These are phyloP conservation scores for Pythium apleroticum DNA, from an alignment of 352 stramenopile species.

Conservation along the genomic window DNA sequence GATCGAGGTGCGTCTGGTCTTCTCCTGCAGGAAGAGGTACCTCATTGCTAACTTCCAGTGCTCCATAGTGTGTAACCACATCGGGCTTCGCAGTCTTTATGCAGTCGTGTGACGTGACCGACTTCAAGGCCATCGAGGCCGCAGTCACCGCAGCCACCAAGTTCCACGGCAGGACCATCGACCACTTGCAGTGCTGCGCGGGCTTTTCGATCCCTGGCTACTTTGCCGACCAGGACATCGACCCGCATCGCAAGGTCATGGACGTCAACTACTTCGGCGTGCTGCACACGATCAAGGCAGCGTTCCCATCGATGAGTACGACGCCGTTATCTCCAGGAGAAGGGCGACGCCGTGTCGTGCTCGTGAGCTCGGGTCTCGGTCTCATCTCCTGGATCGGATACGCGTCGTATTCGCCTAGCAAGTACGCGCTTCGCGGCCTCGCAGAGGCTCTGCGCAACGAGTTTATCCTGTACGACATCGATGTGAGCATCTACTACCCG, in stretches of 20 bases:
- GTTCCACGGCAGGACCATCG: slow-evolving; percentile 41
- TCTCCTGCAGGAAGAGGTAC: neutral
- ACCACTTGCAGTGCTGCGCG: slow-evolving; percentile 56
- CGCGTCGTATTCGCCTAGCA: slow-evolving; percentile 40
- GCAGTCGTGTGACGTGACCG: slow-evolving; percentile 48
- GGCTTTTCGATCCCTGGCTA: slow-evolving; percentile 43
- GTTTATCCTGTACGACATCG: slow-evolving; percentile 37
- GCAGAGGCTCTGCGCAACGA: slow-evolving; percentile 57
- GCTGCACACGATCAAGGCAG: slow-evolving; percentile 44
- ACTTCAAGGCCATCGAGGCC: slow-evolving; percentile 37
- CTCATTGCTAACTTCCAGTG: neutral
- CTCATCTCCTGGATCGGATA: slow-evolving; percentile 52
- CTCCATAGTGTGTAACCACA: slow-evolving; percentile 16
- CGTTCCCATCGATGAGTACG: slow-evolving; percentile 39
- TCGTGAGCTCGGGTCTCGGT: slow-evolving; percentile 47
- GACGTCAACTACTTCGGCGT: slow-evolving; percentile 66
- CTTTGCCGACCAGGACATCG: slow-evolving; percentile 53
- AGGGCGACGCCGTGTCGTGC: slow-evolving; percentile 36
- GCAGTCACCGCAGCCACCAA: slow-evolving; percentile 42
- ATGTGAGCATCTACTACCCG: slow-evolving; percentile 43
- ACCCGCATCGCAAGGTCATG: slow-evolving; percentile 40
- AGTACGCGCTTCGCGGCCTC: slow-evolving; percentile 59
- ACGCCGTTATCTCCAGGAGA: neutral
- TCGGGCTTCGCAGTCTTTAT: slow-evolving; percentile 30
- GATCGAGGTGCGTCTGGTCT: slow-evolving; percentile 27